These are phyloP conservation scores for Larix kaempferi DNA, from an alignment of 75 land plant species.

Conservation along the genomic window DNA sequence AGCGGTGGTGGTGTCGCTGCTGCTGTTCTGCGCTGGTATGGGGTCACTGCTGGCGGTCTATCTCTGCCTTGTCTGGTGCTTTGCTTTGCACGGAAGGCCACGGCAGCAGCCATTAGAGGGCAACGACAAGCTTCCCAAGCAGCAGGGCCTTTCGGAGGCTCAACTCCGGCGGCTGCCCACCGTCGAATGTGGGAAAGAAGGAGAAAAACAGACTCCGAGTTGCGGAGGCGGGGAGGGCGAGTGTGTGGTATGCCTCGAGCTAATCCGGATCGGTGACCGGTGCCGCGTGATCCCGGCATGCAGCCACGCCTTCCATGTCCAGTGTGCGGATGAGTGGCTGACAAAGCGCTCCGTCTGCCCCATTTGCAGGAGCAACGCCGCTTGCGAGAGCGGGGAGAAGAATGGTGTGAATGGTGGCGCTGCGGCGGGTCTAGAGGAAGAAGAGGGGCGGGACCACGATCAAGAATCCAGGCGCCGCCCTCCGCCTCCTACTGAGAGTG, in stretches of 20 bases:
- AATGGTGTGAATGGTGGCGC: no score
- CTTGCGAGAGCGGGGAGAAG: neutral
- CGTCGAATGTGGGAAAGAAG: neutral
- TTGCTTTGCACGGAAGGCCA: neutral
- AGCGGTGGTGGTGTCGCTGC: neutral
- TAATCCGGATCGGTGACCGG: conserved; percentile 23
- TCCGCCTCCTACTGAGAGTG: no score
- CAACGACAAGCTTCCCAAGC: no score
- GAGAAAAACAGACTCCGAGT: neutral
- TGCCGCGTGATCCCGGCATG: conserved; percentile 41
- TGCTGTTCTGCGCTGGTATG: neutral
- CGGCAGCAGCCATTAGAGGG: no score
- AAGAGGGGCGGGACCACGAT: no score
- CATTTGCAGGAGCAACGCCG: conserved; percentile 24
- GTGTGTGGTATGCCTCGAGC: conserved; percentile 47
- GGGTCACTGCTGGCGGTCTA: neutral
- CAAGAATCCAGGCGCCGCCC: no score
- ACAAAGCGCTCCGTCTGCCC: conserved; percentile 39
- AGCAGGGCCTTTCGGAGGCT: no score
- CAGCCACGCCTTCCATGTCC: conserved; percentile 49
- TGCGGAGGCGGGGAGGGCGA: conserved; percentile 7
- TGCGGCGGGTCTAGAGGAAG: no score
- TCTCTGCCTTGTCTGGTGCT: neutral
- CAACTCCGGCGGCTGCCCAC: no score
- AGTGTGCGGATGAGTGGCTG: conserved; percentile 49